Percentiles rank a stretch among this genome's conserved stretches.
Conservation (phyloP, 2,329 filamentous ascomycete species). For the Sarocladium brachiariae region DNA sequence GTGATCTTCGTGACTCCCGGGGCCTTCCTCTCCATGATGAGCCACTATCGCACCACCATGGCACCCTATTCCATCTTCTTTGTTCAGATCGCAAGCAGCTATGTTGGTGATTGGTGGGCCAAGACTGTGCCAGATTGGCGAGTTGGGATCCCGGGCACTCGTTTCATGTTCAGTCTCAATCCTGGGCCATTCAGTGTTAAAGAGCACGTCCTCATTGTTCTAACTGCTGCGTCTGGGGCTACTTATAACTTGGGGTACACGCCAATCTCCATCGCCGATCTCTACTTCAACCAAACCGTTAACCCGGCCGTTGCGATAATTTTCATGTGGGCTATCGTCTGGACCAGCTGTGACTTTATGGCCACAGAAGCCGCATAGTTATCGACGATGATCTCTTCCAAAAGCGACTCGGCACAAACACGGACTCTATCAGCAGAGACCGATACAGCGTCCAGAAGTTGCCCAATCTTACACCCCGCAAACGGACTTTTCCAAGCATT, state of each 20-base stretch:
- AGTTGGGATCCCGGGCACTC: constrained; percentile 39
- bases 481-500: no score
- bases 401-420: no score
- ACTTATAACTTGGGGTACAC: constrained; percentile 44
- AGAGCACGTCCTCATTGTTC: constrained; percentile 50
- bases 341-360: no score
- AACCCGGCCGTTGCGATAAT: constrained; percentile 48
- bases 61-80: constrained; percentile 56
- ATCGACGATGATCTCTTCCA: no score
- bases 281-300: constrained; percentile 48
- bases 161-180: constrained; percentile 44
- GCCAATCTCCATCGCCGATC: constrained; percentile 46
- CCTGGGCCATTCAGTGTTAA: constrained; percentile 51
- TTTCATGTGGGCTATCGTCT: constrained; percentile 53
- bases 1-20: constrained; percentile 50
- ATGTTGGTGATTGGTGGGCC: constrained; percentile 46
- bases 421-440: no score
- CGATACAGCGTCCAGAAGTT: no score
- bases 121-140: constrained; percentile 40
- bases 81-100: constrained; percentile 52
- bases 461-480: no score
- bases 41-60: constrained; percentile 48
- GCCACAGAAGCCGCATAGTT: no score
- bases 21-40: constrained; percentile 50
- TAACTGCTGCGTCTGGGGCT: constrained; percentile 46